Conservation (phyloP, 306 rosid species). For the Cicer judaicum region DNA sequence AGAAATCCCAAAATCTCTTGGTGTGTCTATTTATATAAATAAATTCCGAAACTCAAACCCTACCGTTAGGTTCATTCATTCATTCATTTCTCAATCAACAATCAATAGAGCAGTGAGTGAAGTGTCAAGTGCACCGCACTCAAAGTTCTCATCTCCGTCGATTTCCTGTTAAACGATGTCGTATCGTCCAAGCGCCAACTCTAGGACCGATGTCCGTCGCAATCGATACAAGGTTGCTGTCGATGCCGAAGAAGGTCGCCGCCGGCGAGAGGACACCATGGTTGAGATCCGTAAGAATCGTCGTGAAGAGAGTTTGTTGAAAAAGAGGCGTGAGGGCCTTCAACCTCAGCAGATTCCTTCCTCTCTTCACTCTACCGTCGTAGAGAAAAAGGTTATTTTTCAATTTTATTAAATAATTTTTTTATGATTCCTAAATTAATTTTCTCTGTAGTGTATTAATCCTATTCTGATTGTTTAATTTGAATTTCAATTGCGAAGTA, state of each 20-base stretch:
- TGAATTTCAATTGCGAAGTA: not conserved
- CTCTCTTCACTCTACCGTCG: conserved; percentile 41
- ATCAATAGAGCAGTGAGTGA: conserved; percentile 3
- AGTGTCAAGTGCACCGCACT: not conserved
- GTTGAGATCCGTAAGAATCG: conserved; percentile 99
- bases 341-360: conserved; percentile 65
- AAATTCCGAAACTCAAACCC: conserved; percentile 42
- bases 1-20: conserved; percentile 42
- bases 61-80: conserved; percentile 36
- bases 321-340: conserved; percentile 96
- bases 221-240: conserved; percentile 97
- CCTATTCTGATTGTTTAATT: conserved; percentile 16
- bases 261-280: conserved; percentile 94
- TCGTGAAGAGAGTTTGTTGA: conserved; percentile 88
- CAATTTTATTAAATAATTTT: not conserved
- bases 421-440: not conserved
- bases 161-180: conserved; percentile 63
- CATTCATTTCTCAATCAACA: conserved; percentile 3
- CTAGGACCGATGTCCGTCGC: conserved; percentile 92
- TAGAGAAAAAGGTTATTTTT: conserved; percentile 54
- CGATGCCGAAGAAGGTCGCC: conserved; percentile 97
- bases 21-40: conserved; percentile 9
- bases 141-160: not conserved
- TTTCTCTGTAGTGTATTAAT: not conserved
- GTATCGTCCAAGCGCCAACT: conserved; percentile 73